A percentile compares a stretch with the other conserved stretches of the same genome.
phyloP scores from a whole-genome alignment of 495 filamentous ascomycete species.

The Penicillium waksmanii region DNA sequence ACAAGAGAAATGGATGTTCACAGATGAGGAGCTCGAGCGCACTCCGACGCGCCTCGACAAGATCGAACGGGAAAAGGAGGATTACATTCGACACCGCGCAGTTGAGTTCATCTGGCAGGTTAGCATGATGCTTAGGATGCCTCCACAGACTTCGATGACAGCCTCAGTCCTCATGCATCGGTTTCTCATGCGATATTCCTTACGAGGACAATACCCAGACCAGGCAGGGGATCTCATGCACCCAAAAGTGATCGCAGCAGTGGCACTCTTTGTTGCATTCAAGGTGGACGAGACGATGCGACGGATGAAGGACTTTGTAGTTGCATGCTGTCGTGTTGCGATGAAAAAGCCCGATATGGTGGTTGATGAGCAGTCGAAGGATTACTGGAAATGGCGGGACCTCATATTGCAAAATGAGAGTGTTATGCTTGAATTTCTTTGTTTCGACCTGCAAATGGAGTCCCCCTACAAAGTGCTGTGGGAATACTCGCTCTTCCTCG shows the following conservation, averaged over 20 bases:
- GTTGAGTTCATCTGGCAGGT: conserved; percentile 96
- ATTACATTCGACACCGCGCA: conserved; percentile 79
- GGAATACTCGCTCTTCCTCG: conserved; percentile 71
- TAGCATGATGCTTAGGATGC: conserved; percentile 89
- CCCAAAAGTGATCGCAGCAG: conserved; percentile 89
- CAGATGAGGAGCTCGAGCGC: conserved; percentile 75
- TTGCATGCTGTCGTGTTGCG: conserved; percentile 90
- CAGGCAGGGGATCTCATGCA: conserved; percentile 55
- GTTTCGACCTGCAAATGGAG: conserved; percentile 90
- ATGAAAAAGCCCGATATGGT: conserved; percentile 86
- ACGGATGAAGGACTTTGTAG: conserved; percentile 89
- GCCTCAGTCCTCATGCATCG: conserved; percentile 94
- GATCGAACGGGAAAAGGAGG: conserved; percentile 72
- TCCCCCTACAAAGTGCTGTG: conserved; percentile 81
- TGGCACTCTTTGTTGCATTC: conserved; percentile 87
- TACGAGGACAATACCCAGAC: conserved; percentile 57
- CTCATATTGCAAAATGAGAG: conserved; percentile 91
- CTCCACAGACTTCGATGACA: conserved; percentile 86
- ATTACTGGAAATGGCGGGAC: conserved; percentile 96
- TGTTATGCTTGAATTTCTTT: conserved; percentile 83
- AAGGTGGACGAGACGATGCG: conserved; percentile 96
- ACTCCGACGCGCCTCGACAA: conserved; percentile 87
- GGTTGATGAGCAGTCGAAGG: conserved; percentile 93
- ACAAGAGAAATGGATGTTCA: conserved; percentile 87
- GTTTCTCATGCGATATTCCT: conserved; percentile 85